phyloP scores from a whole-genome alignment of 1,284 basidiomycete genomes.

The Tylopilus sp. region DNA sequence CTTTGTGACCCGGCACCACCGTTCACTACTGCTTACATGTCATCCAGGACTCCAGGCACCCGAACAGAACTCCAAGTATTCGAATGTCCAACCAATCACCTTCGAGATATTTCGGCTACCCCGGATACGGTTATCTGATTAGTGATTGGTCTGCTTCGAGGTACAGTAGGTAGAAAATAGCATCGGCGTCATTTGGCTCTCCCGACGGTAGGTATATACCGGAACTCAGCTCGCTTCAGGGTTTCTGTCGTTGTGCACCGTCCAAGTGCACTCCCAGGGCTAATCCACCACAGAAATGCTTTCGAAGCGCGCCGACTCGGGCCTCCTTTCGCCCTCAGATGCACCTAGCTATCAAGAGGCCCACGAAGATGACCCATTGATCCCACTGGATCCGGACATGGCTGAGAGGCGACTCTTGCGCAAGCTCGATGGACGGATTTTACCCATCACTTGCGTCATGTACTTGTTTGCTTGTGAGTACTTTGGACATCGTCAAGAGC shows the following conservation, averaged over 20 bases:
- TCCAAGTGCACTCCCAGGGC: not conserved
- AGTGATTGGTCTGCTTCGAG: not conserved
- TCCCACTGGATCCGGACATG: conserved; percentile 20
- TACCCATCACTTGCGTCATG: conserved; percentile 68
- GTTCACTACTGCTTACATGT: no score
- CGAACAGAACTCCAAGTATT: no score
- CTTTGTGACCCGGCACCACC: no score
- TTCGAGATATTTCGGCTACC: not conserved
- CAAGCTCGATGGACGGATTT: conserved; percentile 65
- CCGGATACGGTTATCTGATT: not conserved
- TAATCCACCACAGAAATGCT: conserved; percentile 11
- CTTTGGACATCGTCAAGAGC: not conserved
- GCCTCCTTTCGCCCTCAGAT: conserved; percentile 1
- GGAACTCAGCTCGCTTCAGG: not conserved
- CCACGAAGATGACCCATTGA: conserved; percentile 23
- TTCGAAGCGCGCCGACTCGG: conserved; percentile 17
- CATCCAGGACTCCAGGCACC: not conserved
- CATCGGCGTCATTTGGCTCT: conserved; percentile 3
- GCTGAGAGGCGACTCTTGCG: conserved; percentile 61
- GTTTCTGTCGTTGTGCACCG: not conserved
- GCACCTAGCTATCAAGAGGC: conserved; percentile 3
- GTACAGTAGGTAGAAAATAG: not conserved
- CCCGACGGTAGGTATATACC: not conserved
- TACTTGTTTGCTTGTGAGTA: conserved; percentile 74
- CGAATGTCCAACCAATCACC: not conserved